phyloP scores from a whole-genome alignment of 495 filamentous ascomycete species.

The Chlorociboria aeruginascens region DNA sequence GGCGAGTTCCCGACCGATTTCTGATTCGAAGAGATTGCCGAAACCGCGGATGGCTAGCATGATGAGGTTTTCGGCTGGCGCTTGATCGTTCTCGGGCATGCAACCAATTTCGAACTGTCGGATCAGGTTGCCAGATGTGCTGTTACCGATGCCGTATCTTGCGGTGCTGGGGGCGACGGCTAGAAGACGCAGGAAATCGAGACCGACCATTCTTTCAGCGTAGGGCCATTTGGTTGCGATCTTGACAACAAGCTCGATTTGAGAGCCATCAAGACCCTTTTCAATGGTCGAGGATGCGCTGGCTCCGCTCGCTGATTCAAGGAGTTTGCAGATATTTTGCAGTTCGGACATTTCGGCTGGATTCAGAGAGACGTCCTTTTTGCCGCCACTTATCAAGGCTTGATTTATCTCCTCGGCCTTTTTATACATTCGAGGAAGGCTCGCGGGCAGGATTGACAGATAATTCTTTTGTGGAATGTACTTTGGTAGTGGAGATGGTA shows the following conservation, averaged over 20 bases:
- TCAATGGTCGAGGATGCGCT: constrained; percentile 20
- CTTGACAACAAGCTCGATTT: constrained; percentile 42
- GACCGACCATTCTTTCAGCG: constrained; percentile 61
- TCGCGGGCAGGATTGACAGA: constrained; percentile 47
- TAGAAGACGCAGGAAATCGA: constrained; percentile 76
- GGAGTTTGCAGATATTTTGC: constrained; percentile 35
- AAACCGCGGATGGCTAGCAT: constrained; percentile 79
- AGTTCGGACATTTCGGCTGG: constrained; percentile 53
- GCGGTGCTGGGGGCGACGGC: constrained; percentile 54
- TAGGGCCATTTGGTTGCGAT: constrained; percentile 67
- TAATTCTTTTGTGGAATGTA: constrained; percentile 75
- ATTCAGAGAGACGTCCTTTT: constrained; percentile 63
- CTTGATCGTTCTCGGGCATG: constrained; percentile 22
- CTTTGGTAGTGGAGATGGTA: constrained; percentile 38
- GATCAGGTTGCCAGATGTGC: constrained; percentile 33
- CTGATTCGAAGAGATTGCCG: constrained; percentile 76
- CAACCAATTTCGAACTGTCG: constrained; percentile 45
- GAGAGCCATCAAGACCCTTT: constrained; percentile 25
- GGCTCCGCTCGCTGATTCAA: constrained; percentile 37
- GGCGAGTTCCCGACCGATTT: constrained; percentile 53
- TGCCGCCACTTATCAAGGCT: constrained; percentile 49
- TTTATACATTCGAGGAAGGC: constrained; percentile 45
- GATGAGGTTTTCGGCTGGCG: constrained; percentile 53
- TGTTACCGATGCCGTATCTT: constrained; percentile 28
- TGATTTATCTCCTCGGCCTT: constrained; percentile 65